These are phyloP conservation scores for Microcyclospora pomicola DNA, from an alignment of 2,329 filamentous ascomycete genomes.

Conservation along the genomic window DNA sequence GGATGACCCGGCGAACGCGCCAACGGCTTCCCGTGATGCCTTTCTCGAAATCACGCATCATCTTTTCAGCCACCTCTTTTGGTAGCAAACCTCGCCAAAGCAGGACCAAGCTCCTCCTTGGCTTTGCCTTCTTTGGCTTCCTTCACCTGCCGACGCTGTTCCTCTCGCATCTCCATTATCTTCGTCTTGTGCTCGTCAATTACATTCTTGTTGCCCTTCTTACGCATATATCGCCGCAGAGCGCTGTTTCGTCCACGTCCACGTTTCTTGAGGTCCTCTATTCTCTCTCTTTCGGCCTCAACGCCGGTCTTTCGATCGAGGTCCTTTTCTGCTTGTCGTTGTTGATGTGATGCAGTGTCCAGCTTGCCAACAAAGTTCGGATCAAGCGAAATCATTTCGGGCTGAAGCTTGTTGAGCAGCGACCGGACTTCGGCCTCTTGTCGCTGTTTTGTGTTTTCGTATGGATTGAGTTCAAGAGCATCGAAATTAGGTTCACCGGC, in stretches of 20 bases:
- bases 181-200: conserved; percentile 89
- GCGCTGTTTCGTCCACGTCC: conserved; percentile 83
- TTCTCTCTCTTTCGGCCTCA: conserved; percentile 37
- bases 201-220: conserved; percentile 84
- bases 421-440: conserved; percentile 83
- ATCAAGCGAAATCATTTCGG: conserved; percentile 92
- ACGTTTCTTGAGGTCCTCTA: conserved; percentile 54
- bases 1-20: no score
- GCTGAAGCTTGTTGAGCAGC: conserved; percentile 84
- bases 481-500: conserved; percentile 97
- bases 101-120: conserved; percentile 67
- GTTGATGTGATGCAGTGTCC: conserved; percentile 65
- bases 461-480: conserved; percentile 84
- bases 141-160: conserved; percentile 53
- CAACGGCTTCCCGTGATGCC: no score
- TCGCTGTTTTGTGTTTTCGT: conserved; percentile 82
- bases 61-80: conserved; percentile 34
- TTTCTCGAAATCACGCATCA: neutral
- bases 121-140: conserved; percentile 54
- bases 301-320: conserved; percentile 50
- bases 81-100: conserved; percentile 69
- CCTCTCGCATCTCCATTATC: conserved; percentile 66
- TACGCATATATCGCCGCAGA: conserved; percentile 74
- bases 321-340: conserved; percentile 63
- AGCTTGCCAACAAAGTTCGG: conserved; percentile 84